These are phyloP conservation scores for Pleurotus ostreatus DNA, from an alignment of 768 basidiomycete genomes.

Conservation along the genomic window DNA sequence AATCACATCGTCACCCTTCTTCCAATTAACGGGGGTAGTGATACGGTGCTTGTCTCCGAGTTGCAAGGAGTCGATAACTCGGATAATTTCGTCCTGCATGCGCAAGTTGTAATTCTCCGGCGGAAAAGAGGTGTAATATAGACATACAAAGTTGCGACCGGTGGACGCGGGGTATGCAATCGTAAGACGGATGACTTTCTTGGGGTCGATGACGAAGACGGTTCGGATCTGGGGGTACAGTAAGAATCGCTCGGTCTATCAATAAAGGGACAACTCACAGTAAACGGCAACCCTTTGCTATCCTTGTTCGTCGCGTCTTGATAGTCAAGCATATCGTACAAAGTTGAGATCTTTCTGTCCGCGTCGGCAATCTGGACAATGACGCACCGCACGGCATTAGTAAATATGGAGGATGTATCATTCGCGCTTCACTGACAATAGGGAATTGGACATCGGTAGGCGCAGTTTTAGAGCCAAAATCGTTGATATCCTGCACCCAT, in stretches of 20 bases:
- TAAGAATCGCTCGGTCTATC: not conserved
- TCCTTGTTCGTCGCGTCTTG: conserved; percentile 91
- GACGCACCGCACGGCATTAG: too few species aligned
- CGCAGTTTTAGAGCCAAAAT: conserved; percentile 62
- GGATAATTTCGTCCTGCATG: not conserved
- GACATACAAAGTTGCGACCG: conserved; percentile 79
- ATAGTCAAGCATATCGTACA: conserved; percentile 96
- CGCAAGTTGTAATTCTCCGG: conserved; percentile 25
- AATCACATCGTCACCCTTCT: conserved; percentile 90
- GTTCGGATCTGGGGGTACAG: conserved; percentile 67
- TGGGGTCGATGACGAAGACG: conserved; percentile 96
- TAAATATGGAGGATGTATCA: too few species aligned
- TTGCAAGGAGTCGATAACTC: conserved; percentile 62
- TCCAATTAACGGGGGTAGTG: conserved; percentile 95
- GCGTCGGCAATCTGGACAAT: conserved; percentile 81
- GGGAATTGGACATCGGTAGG: conserved; percentile 86
- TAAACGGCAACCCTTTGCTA: conserved; percentile 88
- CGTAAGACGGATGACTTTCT: conserved; percentile 88
- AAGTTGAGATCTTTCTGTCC: conserved; percentile 76
- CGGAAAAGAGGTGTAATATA: conserved; percentile 31
- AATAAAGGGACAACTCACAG: conserved; percentile 38
- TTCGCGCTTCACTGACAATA: conserved; percentile 53
- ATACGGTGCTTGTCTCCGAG: conserved; percentile 82
- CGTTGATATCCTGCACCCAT: conserved; percentile 90
- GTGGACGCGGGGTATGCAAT: conserved; percentile 93